Evolutionary conservation across 2,329 filamentous ascomycete species (phyloP), one percentile per base, ranked within the genome.

Genomic region (Laburnicola sp.): DNA sequence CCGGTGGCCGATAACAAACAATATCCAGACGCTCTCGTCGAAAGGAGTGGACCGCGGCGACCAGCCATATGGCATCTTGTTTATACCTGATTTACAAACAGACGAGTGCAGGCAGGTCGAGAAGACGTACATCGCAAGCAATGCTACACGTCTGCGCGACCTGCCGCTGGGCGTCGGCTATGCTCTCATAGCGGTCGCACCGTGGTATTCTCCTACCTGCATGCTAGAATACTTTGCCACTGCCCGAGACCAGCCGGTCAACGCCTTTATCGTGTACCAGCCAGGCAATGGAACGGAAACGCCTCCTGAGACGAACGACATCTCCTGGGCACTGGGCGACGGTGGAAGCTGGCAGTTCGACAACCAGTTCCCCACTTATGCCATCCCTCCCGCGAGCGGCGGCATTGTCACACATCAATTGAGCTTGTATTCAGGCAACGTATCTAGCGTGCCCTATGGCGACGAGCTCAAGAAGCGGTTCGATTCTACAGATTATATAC

Each of bases 311-410:
- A 76, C 81, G 8, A 82, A 82, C 49, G 85, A 88, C 36, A 67
- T 78, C 0, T 75, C 79, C 2, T 97, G 93, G 93, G 76, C 83
- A 53, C 76, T 96, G 16, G 76, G 83, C 11, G 88, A 91, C 65
- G 80, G 80, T 10, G 84, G 81, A 9, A 75, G 76, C n/a, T 97
- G 91, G 91, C 87, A 85, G 68, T 73, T 75, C 1, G 74, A 78
- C n/a, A 87, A 87, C 63, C 78, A 81, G 26, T 96, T 86, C 63
- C 92, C 93, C 0, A 84, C 96, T 9, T 97, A 94, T 73, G 91
- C 89, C 35, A 77, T 97, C 11, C 82, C 90, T 0, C 85, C 88
- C 5, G 72, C 77, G 7, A 79, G 83, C 21, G 93, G 91, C 22
- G 71, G 75, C 9, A 76, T 80, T 30, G 80, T 96, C 72, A 87